Percentiles rank a stretch among this genome's conserved stretches.
Conservation (phyloP, 108 stramenopile genomes). For the Nitzschia putrida region DNA sequence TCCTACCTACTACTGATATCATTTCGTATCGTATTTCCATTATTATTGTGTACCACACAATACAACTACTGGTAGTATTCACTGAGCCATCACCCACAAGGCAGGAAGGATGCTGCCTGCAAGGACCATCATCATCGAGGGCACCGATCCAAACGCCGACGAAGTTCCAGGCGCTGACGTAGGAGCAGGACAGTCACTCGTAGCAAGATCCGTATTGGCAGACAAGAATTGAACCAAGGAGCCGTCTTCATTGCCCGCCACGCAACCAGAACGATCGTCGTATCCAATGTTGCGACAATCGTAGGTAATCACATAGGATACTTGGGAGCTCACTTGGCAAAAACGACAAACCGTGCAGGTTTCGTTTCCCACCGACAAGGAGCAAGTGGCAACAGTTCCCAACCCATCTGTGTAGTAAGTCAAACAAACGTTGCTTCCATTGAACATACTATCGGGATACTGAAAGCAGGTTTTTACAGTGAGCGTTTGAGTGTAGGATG, state of each 20-base stretch:
- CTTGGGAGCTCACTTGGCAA: not conserved
- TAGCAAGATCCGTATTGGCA: not conserved
- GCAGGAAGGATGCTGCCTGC: too few relatives aligned
- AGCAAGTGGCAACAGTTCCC: conserved; percentile 10
- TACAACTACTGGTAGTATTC: too few relatives aligned
- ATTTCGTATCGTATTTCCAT: too few relatives aligned
- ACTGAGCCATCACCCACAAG: too few relatives aligned
- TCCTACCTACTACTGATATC: too few relatives aligned
- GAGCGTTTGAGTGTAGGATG: not conserved
- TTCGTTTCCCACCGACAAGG: conserved; percentile 7
- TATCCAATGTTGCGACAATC: conserved; percentile 21
- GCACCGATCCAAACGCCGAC: too few relatives aligned
- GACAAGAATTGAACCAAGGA: conserved; percentile 16
- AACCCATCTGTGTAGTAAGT: conserved; percentile 1
- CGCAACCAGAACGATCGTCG: conserved; percentile 15
- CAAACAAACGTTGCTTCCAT: conserved; percentile 15
- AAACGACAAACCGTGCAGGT: conserved; percentile 9
- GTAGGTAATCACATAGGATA: not conserved
- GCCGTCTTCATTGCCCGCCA: conserved; percentile 7
- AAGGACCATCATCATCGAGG: not conserved
- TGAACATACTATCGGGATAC: conserved; percentile 4
- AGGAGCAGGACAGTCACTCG: not conserved
- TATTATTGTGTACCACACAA: too few relatives aligned
- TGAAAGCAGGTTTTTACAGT: not conserved
- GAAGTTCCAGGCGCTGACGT: too few relatives aligned